Conservation (phyloP, 768 basidiomycete species). For the Termitomyces bulborhizus region DNA sequence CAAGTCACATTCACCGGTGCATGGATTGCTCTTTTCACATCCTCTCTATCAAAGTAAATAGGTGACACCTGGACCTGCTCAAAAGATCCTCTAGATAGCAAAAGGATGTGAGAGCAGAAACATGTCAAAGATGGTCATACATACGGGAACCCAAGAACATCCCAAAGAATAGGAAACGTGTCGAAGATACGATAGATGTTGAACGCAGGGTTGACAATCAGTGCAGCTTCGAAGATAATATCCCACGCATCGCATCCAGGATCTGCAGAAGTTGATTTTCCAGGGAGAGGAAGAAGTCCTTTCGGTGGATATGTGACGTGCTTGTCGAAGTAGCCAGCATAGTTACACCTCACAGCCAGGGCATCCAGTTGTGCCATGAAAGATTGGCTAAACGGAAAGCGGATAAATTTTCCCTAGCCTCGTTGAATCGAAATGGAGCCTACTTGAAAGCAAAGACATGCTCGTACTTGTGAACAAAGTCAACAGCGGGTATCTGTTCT, state of each 20-base stretch:
- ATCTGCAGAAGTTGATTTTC: constrained; percentile 38
- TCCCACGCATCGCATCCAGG: constrained; percentile 65
- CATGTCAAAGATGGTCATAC: constrained; percentile 11
- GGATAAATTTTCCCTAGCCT: neutral
- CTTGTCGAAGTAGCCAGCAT: constrained; percentile 53
- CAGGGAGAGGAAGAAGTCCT: constrained; percentile 64
- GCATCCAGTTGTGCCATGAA: constrained; percentile 56
- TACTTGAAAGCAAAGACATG: constrained; percentile 71
- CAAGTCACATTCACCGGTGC: constrained; percentile 57
- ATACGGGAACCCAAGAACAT: constrained; percentile 78
- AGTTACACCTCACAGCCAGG: constrained; percentile 50
- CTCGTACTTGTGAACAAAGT: constrained; percentile 68
- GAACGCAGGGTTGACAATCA: constrained; percentile 68
- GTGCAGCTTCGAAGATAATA: constrained; percentile 53
- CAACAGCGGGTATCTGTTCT: constrained; percentile 63
- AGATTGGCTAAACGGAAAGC: constrained; percentile 38
- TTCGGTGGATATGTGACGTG: constrained; percentile 63
- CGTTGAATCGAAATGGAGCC: constrained; percentile 11
- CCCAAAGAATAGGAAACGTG: constrained; percentile 69
- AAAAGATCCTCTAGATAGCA: constrained; percentile 45
- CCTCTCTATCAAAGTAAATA: constrained; percentile 62
- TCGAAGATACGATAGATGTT: constrained; percentile 76
- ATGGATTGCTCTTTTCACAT: constrained; percentile 69
- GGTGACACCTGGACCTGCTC: constrained; percentile 46
- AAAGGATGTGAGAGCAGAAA: neutral